Evolutionary conservation across 371 early-diverging fungal species (phyloP).

Genomic region (Rhizopus stolonifer): DNA sequence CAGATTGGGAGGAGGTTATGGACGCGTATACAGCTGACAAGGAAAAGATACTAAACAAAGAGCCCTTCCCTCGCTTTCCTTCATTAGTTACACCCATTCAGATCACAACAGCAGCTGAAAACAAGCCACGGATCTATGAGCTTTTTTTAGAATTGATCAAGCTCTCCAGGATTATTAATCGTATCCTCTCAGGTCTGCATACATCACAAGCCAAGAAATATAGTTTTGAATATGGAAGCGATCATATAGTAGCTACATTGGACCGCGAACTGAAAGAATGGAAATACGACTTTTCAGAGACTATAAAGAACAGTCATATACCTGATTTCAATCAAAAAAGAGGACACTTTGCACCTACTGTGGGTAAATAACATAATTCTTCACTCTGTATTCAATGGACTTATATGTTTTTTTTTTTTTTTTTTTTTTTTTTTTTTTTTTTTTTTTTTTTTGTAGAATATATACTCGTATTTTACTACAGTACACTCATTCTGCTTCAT

Average conservation of each 20-base stretch:
- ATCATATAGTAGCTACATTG: constrained; percentile 30
- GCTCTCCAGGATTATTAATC: constrained; percentile 39
- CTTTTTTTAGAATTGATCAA: constrained; percentile 41
- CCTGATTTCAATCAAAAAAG: constrained; percentile 29
- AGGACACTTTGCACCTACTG: constrained; percentile 34
- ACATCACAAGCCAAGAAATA: constrained; percentile 35
- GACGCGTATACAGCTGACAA: constrained; percentile 33
- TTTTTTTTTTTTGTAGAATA: constrained; percentile 23
- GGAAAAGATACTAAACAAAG: not conserved
- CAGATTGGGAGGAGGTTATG: constrained; percentile 35
- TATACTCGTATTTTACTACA: constrained; percentile 34
- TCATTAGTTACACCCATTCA: constrained; percentile 23
- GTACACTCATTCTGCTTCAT: constrained; percentile 36
- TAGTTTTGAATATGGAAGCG: constrained; percentile 39
- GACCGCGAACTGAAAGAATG: constrained; percentile 44
- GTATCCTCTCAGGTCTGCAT: constrained; percentile 36
- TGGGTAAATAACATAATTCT: constrained; percentile 18
- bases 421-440: too few relatives aligned
- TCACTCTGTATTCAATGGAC: not conserved
- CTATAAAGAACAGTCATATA: constrained; percentile 24
- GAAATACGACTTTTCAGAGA: constrained; percentile 35
- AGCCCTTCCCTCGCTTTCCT: constrained; percentile 24
- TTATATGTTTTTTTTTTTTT: too few relatives aligned
- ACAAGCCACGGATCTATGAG: constrained; percentile 28
- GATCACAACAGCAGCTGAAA: not conserved